Conservation (phyloP, 768 basidiomycete genomes). For the Atractiella rhizophila region DNA sequence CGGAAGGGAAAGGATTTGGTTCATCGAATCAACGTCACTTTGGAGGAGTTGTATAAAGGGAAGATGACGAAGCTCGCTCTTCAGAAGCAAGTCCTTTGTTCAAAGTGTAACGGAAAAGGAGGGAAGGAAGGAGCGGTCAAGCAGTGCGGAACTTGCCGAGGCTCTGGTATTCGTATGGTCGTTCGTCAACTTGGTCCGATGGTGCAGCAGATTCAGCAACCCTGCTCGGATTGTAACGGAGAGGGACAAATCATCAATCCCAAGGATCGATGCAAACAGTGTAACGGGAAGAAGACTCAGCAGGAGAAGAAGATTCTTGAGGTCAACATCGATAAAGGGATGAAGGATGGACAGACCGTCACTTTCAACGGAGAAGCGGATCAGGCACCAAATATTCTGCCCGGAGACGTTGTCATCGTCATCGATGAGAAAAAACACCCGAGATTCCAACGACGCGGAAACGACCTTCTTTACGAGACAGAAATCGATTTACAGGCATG, state of each 20-base stretch:
- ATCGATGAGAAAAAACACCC: constrained; percentile 82
- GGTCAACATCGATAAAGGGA: constrained; percentile 93
- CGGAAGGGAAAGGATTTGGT: constrained; percentile 95
- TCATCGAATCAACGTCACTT: constrained; percentile 81
- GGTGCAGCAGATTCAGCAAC: constrained; percentile 95
- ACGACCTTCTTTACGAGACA: constrained; percentile 60
- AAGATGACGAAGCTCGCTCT: constrained; percentile 94
- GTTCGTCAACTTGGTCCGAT: constrained; percentile 96
- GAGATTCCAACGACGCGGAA: constrained; percentile 63
- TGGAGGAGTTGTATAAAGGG: constrained; percentile 96
- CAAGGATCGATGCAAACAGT: constrained; percentile 73
- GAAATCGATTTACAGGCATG: constrained; percentile 84
- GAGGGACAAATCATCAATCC: constrained; percentile 82
- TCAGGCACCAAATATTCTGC: constrained; percentile 60
- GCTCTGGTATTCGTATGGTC: constrained; percentile 71
- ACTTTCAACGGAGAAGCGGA: constrained; percentile 74
- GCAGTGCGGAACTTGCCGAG: constrained; percentile 47
- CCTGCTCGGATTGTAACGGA: constrained; percentile 76
- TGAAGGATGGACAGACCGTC: constrained; percentile 81
- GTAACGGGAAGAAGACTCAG: constrained; percentile 83
- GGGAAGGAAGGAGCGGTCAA: constrained; percentile 91
- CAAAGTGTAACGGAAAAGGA: constrained; percentile 81
- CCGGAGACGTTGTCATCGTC: constrained; percentile 85
- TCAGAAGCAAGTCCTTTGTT: constrained; percentile 79
- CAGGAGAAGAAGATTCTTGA: constrained; percentile 92